Evolutionary conservation across 345 rosid genomes (phyloP).

Genomic region (Cardamine resedifolia): DNA sequence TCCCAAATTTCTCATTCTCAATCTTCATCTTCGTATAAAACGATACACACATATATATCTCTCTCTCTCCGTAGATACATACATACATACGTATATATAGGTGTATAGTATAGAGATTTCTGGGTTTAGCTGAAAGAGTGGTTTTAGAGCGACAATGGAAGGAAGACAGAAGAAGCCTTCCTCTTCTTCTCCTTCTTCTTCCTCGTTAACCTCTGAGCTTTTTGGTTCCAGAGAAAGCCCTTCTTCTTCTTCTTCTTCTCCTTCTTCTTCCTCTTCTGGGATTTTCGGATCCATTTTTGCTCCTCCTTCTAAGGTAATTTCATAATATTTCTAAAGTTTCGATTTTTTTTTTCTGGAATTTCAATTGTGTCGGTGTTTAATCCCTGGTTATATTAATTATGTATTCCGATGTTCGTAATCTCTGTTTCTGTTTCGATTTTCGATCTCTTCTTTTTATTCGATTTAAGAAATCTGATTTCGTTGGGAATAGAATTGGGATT

Average conservation of each 20-base stretch:
- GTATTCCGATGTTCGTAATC: background rate
- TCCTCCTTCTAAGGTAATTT: slow-evolving; percentile 55
- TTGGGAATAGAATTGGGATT: background rate
- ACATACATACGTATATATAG: background rate
- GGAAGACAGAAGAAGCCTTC: slow-evolving; percentile 44
- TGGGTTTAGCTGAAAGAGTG: slow-evolving; percentile 28
- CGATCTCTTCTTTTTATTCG: background rate
- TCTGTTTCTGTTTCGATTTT: background rate
- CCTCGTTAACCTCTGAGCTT: slow-evolving; percentile 60
- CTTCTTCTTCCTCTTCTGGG: slow-evolving; percentile 49
- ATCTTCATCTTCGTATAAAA: slow-evolving; percentile 15
- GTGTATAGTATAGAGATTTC: slow-evolving; percentile 2
- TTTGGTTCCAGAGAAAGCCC: slow-evolving; percentile 60
- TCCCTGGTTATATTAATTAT: background rate
- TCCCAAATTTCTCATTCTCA: background rate
- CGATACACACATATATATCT: slow-evolving; percentile 5
- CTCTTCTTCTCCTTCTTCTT: slow-evolving; percentile 40
- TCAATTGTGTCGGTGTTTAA: background rate
- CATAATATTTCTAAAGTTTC: background rate
- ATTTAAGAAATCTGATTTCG: background rate
- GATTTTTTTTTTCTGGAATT: background rate
- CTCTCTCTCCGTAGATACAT: background rate
- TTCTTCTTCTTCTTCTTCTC: slow-evolving; percentile 38
- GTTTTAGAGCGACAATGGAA: slow-evolving; percentile 50
- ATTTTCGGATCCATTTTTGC: slow-evolving; percentile 64